Conservation (phyloP, 2,329 filamentous ascomycete genomes). For the Pseudovirgaria hyperparasitica region DNA sequence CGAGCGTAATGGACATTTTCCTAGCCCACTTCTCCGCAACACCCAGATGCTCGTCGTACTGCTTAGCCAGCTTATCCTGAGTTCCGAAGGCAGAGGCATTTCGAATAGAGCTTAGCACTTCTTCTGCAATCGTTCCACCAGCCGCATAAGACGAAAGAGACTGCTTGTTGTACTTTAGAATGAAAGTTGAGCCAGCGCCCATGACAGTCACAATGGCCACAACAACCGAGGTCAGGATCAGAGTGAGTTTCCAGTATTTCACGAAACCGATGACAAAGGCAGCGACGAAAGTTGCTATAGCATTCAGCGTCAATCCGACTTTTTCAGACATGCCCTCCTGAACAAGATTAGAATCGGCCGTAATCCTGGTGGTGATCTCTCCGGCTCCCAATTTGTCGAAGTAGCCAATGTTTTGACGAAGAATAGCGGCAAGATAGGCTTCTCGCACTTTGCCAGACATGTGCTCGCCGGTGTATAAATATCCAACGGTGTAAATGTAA, state of each 20-base stretch:
- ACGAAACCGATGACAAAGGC: conserved; percentile 87
- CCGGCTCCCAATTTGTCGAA: conserved; percentile 78
- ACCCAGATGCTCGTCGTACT: conserved; percentile 63
- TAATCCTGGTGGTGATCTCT: conserved; percentile 89
- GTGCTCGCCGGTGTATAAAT: conserved; percentile 53
- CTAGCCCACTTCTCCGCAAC: conserved; percentile 62
- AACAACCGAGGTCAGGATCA: conserved; percentile 73
- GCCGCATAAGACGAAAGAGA: conserved; percentile 63
- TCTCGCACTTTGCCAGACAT: conserved; percentile 32
- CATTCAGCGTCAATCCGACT: conserved; percentile 20
- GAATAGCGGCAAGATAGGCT: conserved; percentile 51
- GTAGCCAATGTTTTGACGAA: conserved; percentile 27
- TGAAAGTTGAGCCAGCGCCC: conserved; percentile 55
- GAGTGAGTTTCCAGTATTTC: conserved; percentile 83
- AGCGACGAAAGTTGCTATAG: conserved; percentile 50
- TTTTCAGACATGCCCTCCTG: conserved; percentile 64
- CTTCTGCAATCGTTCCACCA: conserved; percentile 75
- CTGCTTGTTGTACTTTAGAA: conserved; percentile 60
- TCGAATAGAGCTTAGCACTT: conserved; percentile 79
- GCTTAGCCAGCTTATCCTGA: conserved; percentile 69
- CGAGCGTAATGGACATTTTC: conserved; percentile 56
- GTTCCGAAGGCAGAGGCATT: conserved; percentile 83
- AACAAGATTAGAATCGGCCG: conserved; percentile 82
- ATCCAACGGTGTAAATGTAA: conserved; percentile 65
- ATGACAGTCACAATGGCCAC: conserved; percentile 50